phyloP scores from a whole-genome alignment of 257 asterid genomes.

The Fraxinus excelsior region DNA sequence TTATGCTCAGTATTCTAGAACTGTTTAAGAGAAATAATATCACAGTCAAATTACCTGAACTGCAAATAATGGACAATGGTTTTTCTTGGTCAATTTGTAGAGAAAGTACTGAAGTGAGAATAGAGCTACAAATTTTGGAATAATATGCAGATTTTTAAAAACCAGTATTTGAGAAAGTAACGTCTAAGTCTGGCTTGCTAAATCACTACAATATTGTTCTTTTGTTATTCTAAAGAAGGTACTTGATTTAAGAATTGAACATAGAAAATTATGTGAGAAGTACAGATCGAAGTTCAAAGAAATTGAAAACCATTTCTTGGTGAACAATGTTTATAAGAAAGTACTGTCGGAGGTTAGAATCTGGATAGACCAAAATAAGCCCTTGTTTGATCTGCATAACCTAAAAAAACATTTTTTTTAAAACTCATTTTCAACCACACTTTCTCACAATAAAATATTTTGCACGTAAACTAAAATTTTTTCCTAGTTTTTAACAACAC shows the following conservation, averaged over 20 bases:
- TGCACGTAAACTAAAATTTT: too few relatives aligned
- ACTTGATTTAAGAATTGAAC: slow-evolving; percentile 7
- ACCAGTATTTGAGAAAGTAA: background rate
- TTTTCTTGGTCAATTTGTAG: background rate
- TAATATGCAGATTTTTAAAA: slow-evolving; percentile 3
- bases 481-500: too few relatives aligned
- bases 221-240: background rate
- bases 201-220: background rate
- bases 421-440: too few relatives aligned
- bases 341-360: background rate
- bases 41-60: background rate
- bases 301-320: background rate
- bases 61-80: background rate
- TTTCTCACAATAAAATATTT: too few relatives aligned
- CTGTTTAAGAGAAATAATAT: background rate
- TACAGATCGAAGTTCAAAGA: background rate
- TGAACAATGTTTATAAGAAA: background rate
- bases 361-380: background rate
- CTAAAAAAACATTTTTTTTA: too few relatives aligned
- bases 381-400: too few relatives aligned
- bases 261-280: background rate
- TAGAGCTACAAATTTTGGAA: background rate
- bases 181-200: background rate
- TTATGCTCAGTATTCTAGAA: background rate
- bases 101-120: background rate